Evolutionary conservation across 2,329 filamentous ascomycete species (phyloP).

Genomic region (Cadophora malorum): DNA sequence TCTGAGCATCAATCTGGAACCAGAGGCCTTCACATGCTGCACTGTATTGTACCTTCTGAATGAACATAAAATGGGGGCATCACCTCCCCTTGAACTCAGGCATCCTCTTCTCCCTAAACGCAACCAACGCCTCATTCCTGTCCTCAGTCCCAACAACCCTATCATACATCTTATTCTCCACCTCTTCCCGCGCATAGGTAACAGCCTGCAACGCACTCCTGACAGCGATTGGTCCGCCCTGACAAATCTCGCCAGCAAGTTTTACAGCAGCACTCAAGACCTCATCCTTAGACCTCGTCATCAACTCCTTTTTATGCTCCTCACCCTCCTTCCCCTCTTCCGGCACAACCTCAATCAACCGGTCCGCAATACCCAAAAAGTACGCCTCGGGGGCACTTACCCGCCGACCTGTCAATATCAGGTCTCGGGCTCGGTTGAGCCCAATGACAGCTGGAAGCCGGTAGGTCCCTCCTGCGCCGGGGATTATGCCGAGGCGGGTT

Average conservation of each 20-base stretch:
- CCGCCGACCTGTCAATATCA: conserved; percentile 88
- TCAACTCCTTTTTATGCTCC: conserved; percentile 51
- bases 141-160: conserved; percentile 85
- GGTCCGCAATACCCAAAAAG: conserved; percentile 87
- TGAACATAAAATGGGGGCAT: too few species aligned
- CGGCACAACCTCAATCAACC: conserved; percentile 80
- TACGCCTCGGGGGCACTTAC: conserved; percentile 86
- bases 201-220: conserved; percentile 82
- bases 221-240: conserved; percentile 85
- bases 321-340: conserved; percentile 51
- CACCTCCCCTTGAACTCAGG: conserved; percentile 70
- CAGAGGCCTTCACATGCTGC: too few species aligned
- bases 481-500: conserved; percentile 91
- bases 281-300: conserved; percentile 66
- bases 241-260: conserved; percentile 84
- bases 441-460: conserved; percentile 85
- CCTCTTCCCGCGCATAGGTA: conserved; percentile 70
- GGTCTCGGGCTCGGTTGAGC: conserved; percentile 79
- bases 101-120: conserved; percentile 80
- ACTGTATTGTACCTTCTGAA: too few species aligned
- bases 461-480: conserved; percentile 91
- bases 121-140: conserved; percentile 83
- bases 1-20: too few species aligned
- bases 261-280: conserved; percentile 79
- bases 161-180: conserved; percentile 89